A percentile compares a stretch with the other conserved stretches of the same genome.
phyloP scores from a whole-genome alignment of 768 basidiomycete genomes.

The Serendipita sp. region DNA sequence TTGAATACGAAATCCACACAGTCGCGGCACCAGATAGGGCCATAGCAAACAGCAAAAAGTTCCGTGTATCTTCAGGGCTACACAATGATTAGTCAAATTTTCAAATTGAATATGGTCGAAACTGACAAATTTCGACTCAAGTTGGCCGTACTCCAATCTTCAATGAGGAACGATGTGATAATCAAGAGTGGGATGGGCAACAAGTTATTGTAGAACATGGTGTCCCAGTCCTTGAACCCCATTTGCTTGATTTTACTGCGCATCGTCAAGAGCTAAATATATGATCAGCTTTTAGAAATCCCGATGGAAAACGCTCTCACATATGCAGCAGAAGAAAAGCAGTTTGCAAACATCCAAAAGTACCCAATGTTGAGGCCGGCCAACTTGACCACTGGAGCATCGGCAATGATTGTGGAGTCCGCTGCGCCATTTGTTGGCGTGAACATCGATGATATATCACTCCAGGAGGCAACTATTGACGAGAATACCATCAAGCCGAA shows the following conservation, averaged over 20 bases:
- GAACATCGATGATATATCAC: conserved; percentile 49
- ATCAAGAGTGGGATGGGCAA: conserved; percentile 83
- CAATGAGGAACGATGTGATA: conserved; percentile 64
- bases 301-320: conserved; percentile 29
- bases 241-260: conserved; percentile 89
- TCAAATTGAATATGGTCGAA: neutral
- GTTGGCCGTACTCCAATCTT: conserved; percentile 77
- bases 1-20: conserved; percentile 94
- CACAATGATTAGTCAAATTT: neutral
- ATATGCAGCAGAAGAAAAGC: conserved; percentile 76
- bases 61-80: conserved; percentile 72
- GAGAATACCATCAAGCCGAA: conserved; percentile 93
- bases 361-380: conserved; percentile 64
- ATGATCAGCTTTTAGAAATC: neutral
- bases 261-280: conserved; percentile 73
- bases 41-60: conserved; percentile 69
- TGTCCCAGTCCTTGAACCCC: conserved; percentile 95
- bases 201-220: conserved; percentile 98
- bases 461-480: conserved; percentile 92
- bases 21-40: conserved; percentile 95
- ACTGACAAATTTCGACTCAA: conserved; percentile 78
- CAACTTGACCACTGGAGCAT: conserved; percentile 31
- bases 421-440: conserved; percentile 14
- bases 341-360: conserved; percentile 93
- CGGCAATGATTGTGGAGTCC: conserved; percentile 18